These are phyloP conservation scores for Phytophthora fragariaefolia DNA, from an alignment of 352 stramenopile species.

Conservation along the genomic window DNA sequence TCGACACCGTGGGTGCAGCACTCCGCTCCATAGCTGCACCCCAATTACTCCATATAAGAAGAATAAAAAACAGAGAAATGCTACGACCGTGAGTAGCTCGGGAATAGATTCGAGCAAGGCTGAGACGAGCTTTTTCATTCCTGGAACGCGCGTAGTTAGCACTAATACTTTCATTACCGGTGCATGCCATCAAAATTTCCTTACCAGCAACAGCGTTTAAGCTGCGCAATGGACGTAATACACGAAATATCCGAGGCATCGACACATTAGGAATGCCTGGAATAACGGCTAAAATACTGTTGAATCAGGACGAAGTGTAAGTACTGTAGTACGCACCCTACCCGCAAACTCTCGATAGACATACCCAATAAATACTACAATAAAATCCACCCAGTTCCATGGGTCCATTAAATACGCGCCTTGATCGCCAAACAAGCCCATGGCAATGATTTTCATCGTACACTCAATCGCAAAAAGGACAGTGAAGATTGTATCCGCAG, in stretches of 20 bases:
- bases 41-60: slow-evolving; percentile 88
- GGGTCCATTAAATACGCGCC: slow-evolving; percentile 85
- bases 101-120: slow-evolving; percentile 80
- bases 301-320: background rate
- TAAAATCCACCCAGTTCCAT: slow-evolving; percentile 93
- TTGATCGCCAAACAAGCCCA: slow-evolving; percentile 76
- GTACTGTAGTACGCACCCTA: background rate
- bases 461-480: slow-evolving; percentile 89
- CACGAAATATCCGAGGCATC: slow-evolving; percentile 63
- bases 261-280: slow-evolving; percentile 75
- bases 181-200: too few species aligned
- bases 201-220: slow-evolving; percentile 68
- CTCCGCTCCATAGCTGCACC: slow-evolving; percentile 82
- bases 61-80: slow-evolving; percentile 85
- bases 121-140: slow-evolving; percentile 81
- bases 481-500: slow-evolving; percentile 62
- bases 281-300: slow-evolving; percentile 66
- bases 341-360: background rate
- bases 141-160: slow-evolving; percentile 23
- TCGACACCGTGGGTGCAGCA: slow-evolving; percentile 68
- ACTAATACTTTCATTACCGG: too few species aligned
- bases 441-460: slow-evolving; percentile 89
- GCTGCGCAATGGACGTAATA: slow-evolving; percentile 61
- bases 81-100: slow-evolving; percentile 78
- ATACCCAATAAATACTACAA: slow-evolving; percentile 88